Conservation (phyloP, 2,329 filamentous ascomycete species). For the Corinectria fuckeliana region DNA sequence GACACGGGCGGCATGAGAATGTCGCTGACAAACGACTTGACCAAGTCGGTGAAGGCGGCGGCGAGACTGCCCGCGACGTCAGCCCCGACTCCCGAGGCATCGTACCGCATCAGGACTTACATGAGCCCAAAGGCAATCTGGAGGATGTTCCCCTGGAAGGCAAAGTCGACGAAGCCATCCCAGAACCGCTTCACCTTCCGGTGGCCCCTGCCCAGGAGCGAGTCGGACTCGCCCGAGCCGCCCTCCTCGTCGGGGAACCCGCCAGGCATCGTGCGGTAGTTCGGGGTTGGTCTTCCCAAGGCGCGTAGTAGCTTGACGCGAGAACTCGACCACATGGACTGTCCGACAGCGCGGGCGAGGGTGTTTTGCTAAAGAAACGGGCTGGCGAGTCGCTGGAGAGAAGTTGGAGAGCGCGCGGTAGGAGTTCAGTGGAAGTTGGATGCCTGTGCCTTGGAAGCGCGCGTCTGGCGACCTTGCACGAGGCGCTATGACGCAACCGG, state of each 20-base stretch:
- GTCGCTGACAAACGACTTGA: conserved; percentile 75
- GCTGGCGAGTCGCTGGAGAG: neutral
- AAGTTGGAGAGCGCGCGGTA: neutral
- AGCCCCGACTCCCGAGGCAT: neutral
- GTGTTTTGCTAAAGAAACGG: neutral
- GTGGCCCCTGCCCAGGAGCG: conserved; percentile 55
- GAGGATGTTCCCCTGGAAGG: conserved; percentile 75
- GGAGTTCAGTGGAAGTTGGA: neutral
- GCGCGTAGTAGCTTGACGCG: neutral
- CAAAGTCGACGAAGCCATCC: conserved; percentile 74
- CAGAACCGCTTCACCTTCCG: conserved; percentile 58
- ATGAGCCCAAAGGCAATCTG: conserved; percentile 79
- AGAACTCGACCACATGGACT: neutral
- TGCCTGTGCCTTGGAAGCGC: conserved; percentile 7
- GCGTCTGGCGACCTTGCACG: neutral
- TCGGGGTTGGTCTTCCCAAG: neutral
- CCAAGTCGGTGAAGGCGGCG: conserved; percentile 72
- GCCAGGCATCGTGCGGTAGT: conserved; percentile 37
- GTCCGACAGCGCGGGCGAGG: neutral
- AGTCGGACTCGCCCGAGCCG: conserved; percentile 40
- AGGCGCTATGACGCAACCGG: conserved; percentile 10
- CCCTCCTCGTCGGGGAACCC: conserved; percentile 46
- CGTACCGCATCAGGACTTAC: conserved; percentile 52
- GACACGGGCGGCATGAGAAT: conserved; percentile 74
- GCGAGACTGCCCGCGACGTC: conserved; percentile 60